These are phyloP conservation scores for Beauveria brongniartii DNA, from an alignment of 2,329 filamentous ascomycete genomes.

Conservation along the genomic window DNA sequence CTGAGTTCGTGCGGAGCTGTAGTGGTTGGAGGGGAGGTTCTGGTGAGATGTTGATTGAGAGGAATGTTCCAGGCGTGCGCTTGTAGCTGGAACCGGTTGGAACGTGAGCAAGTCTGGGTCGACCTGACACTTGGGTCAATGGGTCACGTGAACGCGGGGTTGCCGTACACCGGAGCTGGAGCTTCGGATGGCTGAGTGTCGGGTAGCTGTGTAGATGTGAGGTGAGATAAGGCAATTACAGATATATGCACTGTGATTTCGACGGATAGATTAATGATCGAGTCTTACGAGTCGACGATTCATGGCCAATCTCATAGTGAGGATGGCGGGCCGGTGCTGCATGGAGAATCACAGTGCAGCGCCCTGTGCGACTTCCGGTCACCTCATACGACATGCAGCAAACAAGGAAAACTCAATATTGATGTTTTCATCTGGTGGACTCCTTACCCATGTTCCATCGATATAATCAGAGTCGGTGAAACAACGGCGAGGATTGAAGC, in stretches of 20 bases:
- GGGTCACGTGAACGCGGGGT: constrained; percentile 29
- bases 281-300: not conserved
- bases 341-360: not conserved
- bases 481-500: not conserved
- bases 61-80: constrained; percentile 10
- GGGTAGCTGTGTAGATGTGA: not conserved
- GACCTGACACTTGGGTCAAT: not conserved
- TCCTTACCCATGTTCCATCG: not conserved
- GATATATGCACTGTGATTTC: not conserved
- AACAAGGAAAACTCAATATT: not conserved
- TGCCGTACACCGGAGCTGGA: constrained; percentile 5
- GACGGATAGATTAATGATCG: not conserved
- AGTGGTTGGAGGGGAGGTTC: not conserved
- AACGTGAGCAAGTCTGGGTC: not conserved
- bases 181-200: not conserved
- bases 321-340: not conserved
- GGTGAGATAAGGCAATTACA: not conserved
- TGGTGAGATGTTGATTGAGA: constrained; percentile 7
- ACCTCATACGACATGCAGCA: not conserved
- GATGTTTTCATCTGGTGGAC: not conserved
- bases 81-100: constrained; percentile 1
- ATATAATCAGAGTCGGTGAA: not conserved
- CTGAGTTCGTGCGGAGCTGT: constrained; percentile 7
- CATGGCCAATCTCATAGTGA: not conserved
- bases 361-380: not conserved